Percentiles rank a stretch among this genome's conserved stretches.
Evolutionary conservation across 371 early-diverging fungal genomes (phyloP).

Genomic region (Synchytrium microbalum): DNA sequence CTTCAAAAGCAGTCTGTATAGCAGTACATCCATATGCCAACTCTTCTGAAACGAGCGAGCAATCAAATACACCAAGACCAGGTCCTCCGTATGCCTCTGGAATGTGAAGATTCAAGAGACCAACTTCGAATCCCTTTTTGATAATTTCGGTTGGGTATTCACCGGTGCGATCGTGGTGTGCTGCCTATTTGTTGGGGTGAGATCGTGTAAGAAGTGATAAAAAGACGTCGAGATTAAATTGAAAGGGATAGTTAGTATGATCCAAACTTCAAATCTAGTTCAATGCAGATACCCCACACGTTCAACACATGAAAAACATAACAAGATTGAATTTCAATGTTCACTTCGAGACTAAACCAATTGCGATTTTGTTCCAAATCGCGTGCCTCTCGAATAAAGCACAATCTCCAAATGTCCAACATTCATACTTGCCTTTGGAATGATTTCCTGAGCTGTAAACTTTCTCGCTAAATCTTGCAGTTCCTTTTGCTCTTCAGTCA

Average conservation of each 20-base stretch:
- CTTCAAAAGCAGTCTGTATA: slow-evolving; percentile 95
- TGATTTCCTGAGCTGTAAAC: slow-evolving; percentile 85
- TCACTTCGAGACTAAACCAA: no score
- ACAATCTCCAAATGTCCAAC: no score
- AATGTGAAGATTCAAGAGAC: slow-evolving; percentile 88
- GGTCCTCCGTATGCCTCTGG: slow-evolving; percentile 81
- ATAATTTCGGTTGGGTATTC: slow-evolving; percentile 86
- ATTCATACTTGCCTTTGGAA: slow-evolving; percentile 55
- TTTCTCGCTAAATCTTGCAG: slow-evolving; percentile 88
- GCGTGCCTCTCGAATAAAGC: no score
- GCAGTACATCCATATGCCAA: slow-evolving; percentile 94
- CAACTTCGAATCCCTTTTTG: slow-evolving; percentile 74
- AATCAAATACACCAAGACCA: slow-evolving; percentile 73
- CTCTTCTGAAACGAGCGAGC: slow-evolving; percentile 76
- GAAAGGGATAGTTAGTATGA: no score
- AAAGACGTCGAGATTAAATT: neutral
- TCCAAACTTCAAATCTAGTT: no score
- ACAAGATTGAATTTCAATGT: neutral
- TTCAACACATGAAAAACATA: slow-evolving; percentile 1
- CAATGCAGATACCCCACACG: no score
- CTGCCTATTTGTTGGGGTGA: slow-evolving; percentile 51
- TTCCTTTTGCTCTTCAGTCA: slow-evolving; percentile 77
- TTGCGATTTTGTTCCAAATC: no score
- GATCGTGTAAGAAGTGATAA: neutral
- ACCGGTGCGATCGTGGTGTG: slow-evolving; percentile 88